phyloP scores from a whole-genome alignment of 306 rosid species.

The Cucurbita maxima region DNA sequence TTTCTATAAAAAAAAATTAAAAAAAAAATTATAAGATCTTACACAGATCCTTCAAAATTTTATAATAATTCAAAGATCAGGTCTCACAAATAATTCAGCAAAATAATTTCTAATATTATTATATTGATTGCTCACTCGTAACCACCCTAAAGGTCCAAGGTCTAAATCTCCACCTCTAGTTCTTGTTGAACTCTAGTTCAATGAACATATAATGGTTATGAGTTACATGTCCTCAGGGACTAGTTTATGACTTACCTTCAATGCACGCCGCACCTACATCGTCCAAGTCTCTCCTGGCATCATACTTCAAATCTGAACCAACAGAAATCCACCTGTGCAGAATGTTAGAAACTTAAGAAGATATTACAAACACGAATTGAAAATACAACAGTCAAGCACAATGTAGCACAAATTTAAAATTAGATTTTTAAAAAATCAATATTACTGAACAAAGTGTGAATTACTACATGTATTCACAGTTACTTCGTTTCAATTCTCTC shows the following conservation, averaged over 20 bases:
- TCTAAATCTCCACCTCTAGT: not conserved
- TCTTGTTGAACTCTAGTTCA: not conserved
- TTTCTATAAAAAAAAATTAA: no score
- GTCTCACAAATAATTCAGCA: not conserved
- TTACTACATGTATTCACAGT: not conserved
- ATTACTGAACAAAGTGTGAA: not conserved
- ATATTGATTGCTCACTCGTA: not conserved
- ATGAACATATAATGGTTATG: not conserved
- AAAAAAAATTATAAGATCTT: no score
- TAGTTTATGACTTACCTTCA: conserved; percentile 30
- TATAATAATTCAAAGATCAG: no score
- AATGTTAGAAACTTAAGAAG: conserved; percentile 21
- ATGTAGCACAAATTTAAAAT: not conserved
- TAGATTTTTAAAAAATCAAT: not conserved
- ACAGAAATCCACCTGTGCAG: conserved; percentile 95
- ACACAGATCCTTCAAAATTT: no score
- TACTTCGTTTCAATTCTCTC: not conserved
- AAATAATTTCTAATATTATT: not conserved
- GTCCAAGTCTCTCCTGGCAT: conserved; percentile 94
- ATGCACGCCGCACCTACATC: conserved; percentile 69
- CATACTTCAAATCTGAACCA: conserved; percentile 99
- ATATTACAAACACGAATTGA: conserved; percentile 12
- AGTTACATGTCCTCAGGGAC: not conserved
- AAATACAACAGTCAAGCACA: conserved; percentile 6
- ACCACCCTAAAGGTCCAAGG: not conserved